Base-by-base conservation (phyloP, 164 flowering plant genomes). In the Amborella trichopoda region DNA sequence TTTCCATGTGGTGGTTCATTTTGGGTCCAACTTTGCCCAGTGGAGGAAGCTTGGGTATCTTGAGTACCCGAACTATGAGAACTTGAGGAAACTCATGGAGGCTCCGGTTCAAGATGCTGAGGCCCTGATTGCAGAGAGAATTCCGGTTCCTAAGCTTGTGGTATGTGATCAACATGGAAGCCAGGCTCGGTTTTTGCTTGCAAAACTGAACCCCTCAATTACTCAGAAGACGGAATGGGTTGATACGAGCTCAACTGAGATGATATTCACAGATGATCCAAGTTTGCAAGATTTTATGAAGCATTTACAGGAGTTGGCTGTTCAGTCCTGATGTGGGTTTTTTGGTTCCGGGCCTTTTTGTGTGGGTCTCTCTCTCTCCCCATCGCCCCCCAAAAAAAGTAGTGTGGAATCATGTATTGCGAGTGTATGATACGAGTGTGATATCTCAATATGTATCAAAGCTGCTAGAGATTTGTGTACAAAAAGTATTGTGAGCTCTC, bases 131-230 rank as follows among this genome's bases (percentile, higher is more conserved):
- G 64, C 72, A 4, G 94, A 82, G 6, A 61, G 99, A 42, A 37
- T 91, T 53, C 99, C 98, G 12, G 70, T 71, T 11, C 95, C 96
- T 1, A 84, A 73, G 57, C 56, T 91, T 37, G 55, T 87, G 17
- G 75, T 65, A 51, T 91, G 99, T 49, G 83, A 87, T 53, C 99
- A 91, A 49, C 80, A 91, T 54, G 44, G 95, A 62, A 81, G 93
- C 53, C 91, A 86, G 69, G 91, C 98, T 3, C 71, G 98, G 58
- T 83, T 87, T 68, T 73, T 87, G 50, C 86, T 91, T 26, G 99
- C 99, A 23, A 91, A 82, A 61, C 42, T 91, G 65, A 91, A 87
- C 48, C 99, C 99, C 2, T 91, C 95, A 43, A 71, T 76, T 43
- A 83, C 94, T 19, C 94, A 86, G 53, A 70, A 76, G 11, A 71